A percentile compares a stretch with the other conserved stretches of the same genome.
These are phyloP conservation scores for Neofusicoccum sp. DNA, from an alignment of 2,329 filamentous ascomycete species.

Conservation along the genomic window DNA sequence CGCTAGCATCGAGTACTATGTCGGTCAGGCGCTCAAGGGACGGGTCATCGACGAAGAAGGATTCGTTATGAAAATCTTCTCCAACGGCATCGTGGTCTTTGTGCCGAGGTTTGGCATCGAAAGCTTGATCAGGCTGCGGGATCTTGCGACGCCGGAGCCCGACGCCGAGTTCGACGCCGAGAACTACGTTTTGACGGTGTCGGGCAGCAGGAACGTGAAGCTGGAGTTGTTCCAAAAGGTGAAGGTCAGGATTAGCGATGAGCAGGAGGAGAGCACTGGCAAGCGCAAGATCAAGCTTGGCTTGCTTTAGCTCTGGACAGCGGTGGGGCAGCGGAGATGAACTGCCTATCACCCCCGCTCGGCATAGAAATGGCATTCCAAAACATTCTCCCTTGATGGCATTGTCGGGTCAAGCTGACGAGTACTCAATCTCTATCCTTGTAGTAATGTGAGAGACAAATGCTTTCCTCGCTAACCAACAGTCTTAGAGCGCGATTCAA, in stretches of 20 bases:
- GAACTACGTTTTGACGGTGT: slow-evolving; percentile 70
- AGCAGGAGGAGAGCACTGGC: slow-evolving; percentile 91
- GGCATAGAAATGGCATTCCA: not conserved
- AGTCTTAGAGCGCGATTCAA: not conserved
- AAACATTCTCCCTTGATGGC: not conserved
- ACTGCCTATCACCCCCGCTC: not conserved
- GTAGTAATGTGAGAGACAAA: not conserved
- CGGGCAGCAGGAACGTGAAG: slow-evolving; percentile 54
- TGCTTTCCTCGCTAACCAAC: not conserved
- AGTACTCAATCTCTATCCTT: not conserved
- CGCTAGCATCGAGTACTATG: slow-evolving; percentile 95
- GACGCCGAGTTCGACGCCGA: slow-evolving; percentile 83
- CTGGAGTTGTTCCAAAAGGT: slow-evolving; percentile 93
- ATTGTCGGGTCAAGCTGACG: not conserved
- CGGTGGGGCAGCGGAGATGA: not conserved
- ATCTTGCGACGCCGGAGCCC: slow-evolving; percentile 73
- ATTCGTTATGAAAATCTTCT: slow-evolving; percentile 96
- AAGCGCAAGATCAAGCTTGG: slow-evolving; percentile 85
- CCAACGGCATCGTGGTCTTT: slow-evolving; percentile 95
- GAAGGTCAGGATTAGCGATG: slow-evolving; percentile 81
- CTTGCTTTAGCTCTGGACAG: slow-evolving; percentile 33
- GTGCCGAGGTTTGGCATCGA: slow-evolving; percentile 96
- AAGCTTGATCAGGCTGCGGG: slow-evolving; percentile 79
- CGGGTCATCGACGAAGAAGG: slow-evolving; percentile 77
- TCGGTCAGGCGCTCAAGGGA: slow-evolving; percentile 89